Conservation (phyloP, 2,329 filamentous ascomycete genomes). For the Dothidotthia symphoricarpi region DNA sequence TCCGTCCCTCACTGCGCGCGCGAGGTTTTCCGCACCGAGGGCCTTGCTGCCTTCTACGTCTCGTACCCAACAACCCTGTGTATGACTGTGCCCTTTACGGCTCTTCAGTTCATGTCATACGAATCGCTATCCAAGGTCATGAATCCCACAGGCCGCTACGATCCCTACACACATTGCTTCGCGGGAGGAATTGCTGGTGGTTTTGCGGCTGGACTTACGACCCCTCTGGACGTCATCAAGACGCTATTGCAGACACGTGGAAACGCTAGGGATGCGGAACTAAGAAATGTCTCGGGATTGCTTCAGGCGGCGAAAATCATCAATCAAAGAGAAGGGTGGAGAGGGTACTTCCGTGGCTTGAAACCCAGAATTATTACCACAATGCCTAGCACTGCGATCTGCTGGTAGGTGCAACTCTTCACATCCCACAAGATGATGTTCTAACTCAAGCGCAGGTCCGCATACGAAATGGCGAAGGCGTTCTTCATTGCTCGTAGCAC, state of each 20-base stretch:
- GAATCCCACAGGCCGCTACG: constrained; percentile 83
- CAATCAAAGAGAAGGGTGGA: constrained; percentile 76
- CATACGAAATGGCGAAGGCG: constrained; percentile 67
- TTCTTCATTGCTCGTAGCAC: constrained; percentile 57
- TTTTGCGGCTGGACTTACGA: constrained; percentile 89
- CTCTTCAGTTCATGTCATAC: constrained; percentile 95
- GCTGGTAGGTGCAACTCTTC: constrained; percentile 64
- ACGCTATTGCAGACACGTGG: constrained; percentile 94
- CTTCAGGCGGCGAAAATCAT: constrained; percentile 76
- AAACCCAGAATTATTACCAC: constrained; percentile 89
- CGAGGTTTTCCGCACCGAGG: constrained; percentile 84
- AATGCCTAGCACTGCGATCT: constrained; percentile 99
- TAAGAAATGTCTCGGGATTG: constrained; percentile 81
- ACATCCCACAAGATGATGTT: too few species aligned
- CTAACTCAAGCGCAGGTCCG: constrained; percentile 50
- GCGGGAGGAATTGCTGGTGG: constrained; percentile 92
- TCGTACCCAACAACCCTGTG: constrained; percentile 97
- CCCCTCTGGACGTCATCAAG: constrained; percentile 97
- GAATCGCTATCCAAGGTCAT: constrained; percentile 92
- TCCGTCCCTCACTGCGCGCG: constrained; percentile 83
- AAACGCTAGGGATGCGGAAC: constrained; percentile 73
- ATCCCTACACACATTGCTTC: constrained; percentile 88
- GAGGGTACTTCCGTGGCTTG: constrained; percentile 90
- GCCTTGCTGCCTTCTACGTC: constrained; percentile 90
- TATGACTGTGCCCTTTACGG: constrained; percentile 98